These are phyloP conservation scores for Clavispora vitiphila DNA, from an alignment of 805 yeast species.

Conservation along the genomic window DNA sequence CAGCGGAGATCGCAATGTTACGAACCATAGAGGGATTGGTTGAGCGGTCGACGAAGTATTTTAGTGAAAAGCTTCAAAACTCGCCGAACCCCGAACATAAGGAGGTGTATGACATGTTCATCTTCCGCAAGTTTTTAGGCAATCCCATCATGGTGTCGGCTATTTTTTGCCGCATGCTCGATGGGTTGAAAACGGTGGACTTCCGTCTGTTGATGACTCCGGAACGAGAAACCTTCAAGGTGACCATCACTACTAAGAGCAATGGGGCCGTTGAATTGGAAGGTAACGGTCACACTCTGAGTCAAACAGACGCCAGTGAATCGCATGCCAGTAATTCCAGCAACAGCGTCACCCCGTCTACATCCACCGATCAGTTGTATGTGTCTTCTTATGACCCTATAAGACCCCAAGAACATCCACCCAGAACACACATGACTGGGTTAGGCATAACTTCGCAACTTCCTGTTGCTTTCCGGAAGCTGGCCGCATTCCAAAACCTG, in stretches of 20 bases:
- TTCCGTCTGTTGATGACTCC: not conserved
- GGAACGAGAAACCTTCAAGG: not conserved
- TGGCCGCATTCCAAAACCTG: not conserved
- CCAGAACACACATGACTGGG: not conserved
- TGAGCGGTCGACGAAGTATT: not conserved
- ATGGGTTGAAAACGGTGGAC: not conserved
- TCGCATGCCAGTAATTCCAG: not conserved
- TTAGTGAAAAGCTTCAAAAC: not conserved
- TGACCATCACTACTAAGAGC: not conserved
- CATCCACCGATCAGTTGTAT: not conserved
- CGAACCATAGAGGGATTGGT: not conserved
- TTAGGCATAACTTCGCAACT: not conserved
- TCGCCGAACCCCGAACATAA: not conserved
- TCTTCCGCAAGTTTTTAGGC: slow-evolving; percentile 14
- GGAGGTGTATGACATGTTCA: slow-evolving; percentile 7
- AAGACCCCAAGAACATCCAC: not conserved
- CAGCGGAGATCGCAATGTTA: slow-evolving; percentile 6
- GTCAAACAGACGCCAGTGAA: not conserved
- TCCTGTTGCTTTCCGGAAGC: not conserved
- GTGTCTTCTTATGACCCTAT: not conserved
- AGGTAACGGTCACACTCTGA: not conserved
- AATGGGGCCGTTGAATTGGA: not conserved
- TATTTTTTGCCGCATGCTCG: not conserved
- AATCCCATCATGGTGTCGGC: slow-evolving; percentile 5
- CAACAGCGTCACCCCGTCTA: not conserved